phyloP scores from a whole-genome alignment of 768 basidiomycete genomes.

The Russula foetens region DNA sequence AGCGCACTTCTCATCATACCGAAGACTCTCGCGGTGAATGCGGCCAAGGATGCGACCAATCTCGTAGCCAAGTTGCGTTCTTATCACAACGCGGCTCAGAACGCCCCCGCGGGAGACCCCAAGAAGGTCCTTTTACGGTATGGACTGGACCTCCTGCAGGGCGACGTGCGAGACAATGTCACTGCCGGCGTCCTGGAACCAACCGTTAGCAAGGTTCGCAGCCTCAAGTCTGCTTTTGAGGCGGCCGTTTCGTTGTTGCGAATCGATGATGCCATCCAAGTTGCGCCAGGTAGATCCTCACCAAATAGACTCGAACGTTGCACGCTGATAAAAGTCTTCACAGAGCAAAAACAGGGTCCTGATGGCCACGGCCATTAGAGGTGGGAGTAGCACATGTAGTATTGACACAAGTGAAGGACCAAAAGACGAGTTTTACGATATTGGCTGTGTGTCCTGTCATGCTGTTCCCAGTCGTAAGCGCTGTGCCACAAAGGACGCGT shows the following conservation, averaged over 20 bases:
- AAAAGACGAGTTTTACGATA: no score
- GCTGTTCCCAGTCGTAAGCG: no score
- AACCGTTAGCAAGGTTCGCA: constrained; percentile 94
- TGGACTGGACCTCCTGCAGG: constrained; percentile 90
- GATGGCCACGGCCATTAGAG: constrained; percentile 67
- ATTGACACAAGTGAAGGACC: neutral
- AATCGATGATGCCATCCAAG: constrained; percentile 95
- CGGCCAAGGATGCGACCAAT: constrained; percentile 96
- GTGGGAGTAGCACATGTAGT: neutral
- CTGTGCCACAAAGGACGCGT: constrained; percentile 3
- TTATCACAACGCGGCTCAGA: constrained; percentile 96
- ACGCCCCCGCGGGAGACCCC: constrained; percentile 81
- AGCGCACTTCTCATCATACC: constrained; percentile 88
- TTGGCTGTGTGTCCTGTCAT: no score
- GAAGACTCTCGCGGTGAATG: constrained; percentile 94
- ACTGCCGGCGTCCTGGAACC: constrained; percentile 91
- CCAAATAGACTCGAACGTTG: neutral
- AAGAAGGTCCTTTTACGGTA: constrained; percentile 88
- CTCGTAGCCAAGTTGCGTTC: constrained; percentile 94
- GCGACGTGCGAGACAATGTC: constrained; percentile 93
- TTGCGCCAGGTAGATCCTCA: constrained; percentile 55
- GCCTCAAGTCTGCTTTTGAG: constrained; percentile 94
- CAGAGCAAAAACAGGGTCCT: constrained; percentile 64
- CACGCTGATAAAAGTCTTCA: neutral
- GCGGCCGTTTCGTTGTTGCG: constrained; percentile 91